Percentiles rank a stretch among this genome's conserved stretches.
These are phyloP conservation scores for Silene coronaria DNA, from an alignment of 179 eudicot species.

Conservation along the genomic window DNA sequence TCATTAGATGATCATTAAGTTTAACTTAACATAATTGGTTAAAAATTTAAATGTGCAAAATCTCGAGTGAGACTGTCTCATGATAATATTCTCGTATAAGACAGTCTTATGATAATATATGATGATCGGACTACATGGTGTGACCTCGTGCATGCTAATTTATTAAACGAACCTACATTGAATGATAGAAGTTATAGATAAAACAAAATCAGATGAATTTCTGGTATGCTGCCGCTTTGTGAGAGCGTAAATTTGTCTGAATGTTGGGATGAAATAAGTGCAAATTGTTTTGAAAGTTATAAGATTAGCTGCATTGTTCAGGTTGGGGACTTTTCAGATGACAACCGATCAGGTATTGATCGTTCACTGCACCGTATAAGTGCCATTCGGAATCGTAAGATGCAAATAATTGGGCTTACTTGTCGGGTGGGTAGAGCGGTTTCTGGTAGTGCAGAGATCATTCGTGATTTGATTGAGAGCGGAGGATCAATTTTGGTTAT, in stretches of 20 bases:
- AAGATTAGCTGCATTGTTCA: constrained; percentile 37
- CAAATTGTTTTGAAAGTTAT: constrained; percentile 15
- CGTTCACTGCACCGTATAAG: constrained; percentile 91
- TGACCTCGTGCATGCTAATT: neutral
- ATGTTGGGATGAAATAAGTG: constrained; percentile 6
- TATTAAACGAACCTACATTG: neutral
- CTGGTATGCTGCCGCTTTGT: neutral
- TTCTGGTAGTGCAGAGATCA: constrained; percentile 91
- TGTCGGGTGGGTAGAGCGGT: constrained; percentile 98
- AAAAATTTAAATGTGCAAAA: neutral
- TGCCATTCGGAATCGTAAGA: constrained; percentile 92
- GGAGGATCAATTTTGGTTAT: constrained; percentile 94
- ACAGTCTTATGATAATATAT: no score
- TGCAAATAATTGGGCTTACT: constrained; percentile 89
- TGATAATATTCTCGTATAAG: no score
- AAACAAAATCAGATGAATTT: neutral
- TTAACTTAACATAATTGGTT: neutral
- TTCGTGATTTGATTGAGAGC: constrained; percentile 78
- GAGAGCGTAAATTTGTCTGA: neutral
- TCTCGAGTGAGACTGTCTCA: no score
- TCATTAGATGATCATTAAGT: neutral
- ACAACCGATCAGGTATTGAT: constrained; percentile 89
- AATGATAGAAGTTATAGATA: neutral
- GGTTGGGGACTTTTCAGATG: constrained; percentile 99
- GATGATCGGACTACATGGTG: no score